Evolutionary conservation across 1,139 yeast species (phyloP).

Genomic region (Barnettozyma hawaiiensis): DNA sequence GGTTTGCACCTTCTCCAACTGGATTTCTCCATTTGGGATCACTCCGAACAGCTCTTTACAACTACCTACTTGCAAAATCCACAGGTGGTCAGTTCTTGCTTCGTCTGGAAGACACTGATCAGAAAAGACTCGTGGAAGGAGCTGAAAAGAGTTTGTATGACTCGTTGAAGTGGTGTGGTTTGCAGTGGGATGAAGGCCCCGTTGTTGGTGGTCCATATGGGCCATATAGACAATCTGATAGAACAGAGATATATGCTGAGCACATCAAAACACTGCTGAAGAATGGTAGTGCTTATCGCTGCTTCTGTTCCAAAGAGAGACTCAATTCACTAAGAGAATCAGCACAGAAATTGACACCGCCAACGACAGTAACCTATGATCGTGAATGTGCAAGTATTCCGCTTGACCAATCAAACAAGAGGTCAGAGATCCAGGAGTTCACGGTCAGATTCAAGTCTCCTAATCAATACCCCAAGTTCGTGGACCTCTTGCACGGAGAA

Average conservation of each 20-base stretch:
- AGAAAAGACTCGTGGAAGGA: constrained; percentile 63
- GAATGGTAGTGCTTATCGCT: constrained; percentile 73
- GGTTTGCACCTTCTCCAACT: constrained; percentile 98
- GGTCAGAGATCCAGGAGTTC: constrained; percentile 33
- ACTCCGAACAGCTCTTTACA: constrained; percentile 85
- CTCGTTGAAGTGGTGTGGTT: constrained; percentile 71
- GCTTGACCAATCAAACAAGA: constrained; percentile 36
- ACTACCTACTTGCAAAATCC: constrained; percentile 71
- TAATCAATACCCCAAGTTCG: constrained; percentile 54
- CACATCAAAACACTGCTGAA: constrained; percentile 54
- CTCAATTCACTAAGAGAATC: constrained; percentile 60
- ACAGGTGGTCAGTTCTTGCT: constrained; percentile 79
- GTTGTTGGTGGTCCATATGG: constrained; percentile 47
- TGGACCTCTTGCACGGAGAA: constrained; percentile 72
- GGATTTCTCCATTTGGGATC: constrained; percentile 92
- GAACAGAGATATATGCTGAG: constrained; percentile 56
- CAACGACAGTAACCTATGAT: constrained; percentile 89
- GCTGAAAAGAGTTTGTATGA: constrained; percentile 81
- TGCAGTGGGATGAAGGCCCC: constrained; percentile 82
- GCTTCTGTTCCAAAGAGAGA: constrained; percentile 83
- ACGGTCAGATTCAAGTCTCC: constrained; percentile 69
- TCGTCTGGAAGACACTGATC: constrained; percentile 91
- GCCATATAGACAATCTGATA: constrained; percentile 81
- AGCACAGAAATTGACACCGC: constrained; percentile 73
- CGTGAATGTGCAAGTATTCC: constrained; percentile 57